phyloP scores from a whole-genome alignment of 768 basidiomycete species.

The Serendipita vermifera region DNA sequence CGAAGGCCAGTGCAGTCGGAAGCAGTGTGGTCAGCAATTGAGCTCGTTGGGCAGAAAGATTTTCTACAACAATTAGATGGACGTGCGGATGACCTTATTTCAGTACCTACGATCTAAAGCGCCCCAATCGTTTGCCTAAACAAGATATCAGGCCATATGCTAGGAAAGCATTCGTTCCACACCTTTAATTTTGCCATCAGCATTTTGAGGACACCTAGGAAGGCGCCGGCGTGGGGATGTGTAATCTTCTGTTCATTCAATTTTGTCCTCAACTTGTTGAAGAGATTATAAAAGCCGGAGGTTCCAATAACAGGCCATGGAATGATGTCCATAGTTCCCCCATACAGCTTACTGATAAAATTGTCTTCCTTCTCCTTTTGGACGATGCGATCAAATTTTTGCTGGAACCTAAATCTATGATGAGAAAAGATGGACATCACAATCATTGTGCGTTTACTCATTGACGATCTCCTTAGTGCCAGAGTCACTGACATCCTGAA shows the following conservation, averaged over 20 bases:
- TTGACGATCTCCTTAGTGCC: conserved; percentile 44
- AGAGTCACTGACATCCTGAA: conserved; percentile 50
- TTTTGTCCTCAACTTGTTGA: conserved; percentile 32
- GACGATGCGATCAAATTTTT: conserved; percentile 50
- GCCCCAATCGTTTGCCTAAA: conserved; percentile 51
- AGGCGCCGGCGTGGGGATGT: conserved; percentile 39
- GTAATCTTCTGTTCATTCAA: conserved; percentile 39
- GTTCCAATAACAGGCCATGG: conserved; percentile 61
- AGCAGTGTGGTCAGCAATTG: conserved; percentile 32
- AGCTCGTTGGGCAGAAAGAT: conserved; percentile 20
- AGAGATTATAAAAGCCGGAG: conserved; percentile 44
- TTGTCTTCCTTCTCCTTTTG: conserved; percentile 47
- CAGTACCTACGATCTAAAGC: conserved; percentile 41
- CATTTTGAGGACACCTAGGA: conserved; percentile 45
- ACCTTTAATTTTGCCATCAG: conserved; percentile 59
- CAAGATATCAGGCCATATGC: not conserved
- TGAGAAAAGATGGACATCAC: not conserved
- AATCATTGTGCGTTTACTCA: conserved; percentile 36
- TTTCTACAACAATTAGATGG: conserved; percentile 30
- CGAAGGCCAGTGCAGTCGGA: conserved; percentile 37
- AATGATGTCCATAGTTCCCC: conserved; percentile 41
- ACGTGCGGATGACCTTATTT: not conserved
- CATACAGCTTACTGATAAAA: conserved; percentile 48
- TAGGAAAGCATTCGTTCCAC: conserved; percentile 2
- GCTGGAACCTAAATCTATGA: conserved; percentile 31